Evolutionary conservation across 768 basidiomycete genomes (phyloP).

Genomic region (Hericium rajendrae): DNA sequence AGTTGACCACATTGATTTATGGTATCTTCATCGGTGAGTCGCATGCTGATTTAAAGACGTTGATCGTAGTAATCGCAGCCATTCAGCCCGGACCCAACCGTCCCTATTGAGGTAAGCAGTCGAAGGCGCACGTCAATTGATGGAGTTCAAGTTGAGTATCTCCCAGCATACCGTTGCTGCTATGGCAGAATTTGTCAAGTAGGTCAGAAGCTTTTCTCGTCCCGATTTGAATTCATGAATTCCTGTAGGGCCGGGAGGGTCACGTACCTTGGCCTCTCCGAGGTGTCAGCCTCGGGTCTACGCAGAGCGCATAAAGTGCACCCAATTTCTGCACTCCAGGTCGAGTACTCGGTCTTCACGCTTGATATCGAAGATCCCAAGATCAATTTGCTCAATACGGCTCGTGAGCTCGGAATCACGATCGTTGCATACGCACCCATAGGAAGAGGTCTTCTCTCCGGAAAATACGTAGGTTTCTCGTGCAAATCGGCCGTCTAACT

Average conservation of each 20-base stretch:
- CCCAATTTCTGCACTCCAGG: conserved; percentile 27
- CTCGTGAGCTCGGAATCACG: conserved; percentile 25
- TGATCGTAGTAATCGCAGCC: neutral
- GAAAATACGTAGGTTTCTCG: conserved; percentile 19
- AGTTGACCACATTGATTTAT: conserved; percentile 24
- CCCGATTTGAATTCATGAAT: neutral
- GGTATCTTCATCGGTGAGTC: conserved; percentile 22
- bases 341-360: conserved; percentile 31
- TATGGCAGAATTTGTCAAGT: conserved; percentile 19
- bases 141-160: neutral
- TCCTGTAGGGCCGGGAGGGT: conserved; percentile 23
- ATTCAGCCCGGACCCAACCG: conserved; percentile 3
- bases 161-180: conserved; percentile 7
- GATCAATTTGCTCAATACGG: conserved; percentile 18
- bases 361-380: conserved; percentile 21
- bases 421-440: conserved; percentile 28
- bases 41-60: neutral
- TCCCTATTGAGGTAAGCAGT: conserved; percentile 9
- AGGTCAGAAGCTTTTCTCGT: conserved; percentile 17
- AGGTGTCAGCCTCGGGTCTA: conserved; percentile 23
- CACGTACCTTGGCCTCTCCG: conserved; percentile 27
- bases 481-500: neutral
- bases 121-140: neutral
- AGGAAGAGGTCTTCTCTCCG: conserved; percentile 23
- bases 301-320: conserved; percentile 30